phyloP scores from a whole-genome alignment of 768 basidiomycete species.

The Strobilomyces dryophilus region DNA sequence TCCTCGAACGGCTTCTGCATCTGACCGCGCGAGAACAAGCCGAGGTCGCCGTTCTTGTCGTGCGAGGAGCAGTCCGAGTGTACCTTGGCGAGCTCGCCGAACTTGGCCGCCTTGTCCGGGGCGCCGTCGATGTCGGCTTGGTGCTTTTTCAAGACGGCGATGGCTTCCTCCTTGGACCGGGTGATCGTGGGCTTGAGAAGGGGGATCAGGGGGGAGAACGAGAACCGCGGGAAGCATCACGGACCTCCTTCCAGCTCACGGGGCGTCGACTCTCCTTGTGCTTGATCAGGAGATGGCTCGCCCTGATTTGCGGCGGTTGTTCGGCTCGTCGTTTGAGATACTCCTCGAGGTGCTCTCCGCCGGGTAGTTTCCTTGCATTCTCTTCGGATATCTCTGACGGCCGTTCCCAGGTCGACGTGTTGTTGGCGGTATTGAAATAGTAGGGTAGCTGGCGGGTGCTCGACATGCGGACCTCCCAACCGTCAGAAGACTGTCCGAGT shows the following conservation, averaged over 20 bases:
- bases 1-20: conserved; percentile 99
- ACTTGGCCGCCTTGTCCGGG: conserved; percentile 47
- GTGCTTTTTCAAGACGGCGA: conserved; percentile 65
- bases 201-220: neutral
- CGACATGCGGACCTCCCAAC: conserved; percentile 89
- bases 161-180: conserved; percentile 85
- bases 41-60: conserved; percentile 78
- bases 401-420: conserved; percentile 75
- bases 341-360: conserved; percentile 49
- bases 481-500: conserved; percentile 17
- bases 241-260: conserved; percentile 81
- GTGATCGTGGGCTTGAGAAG: conserved; percentile 62
- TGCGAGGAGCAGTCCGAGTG: conserved; percentile 93
- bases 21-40: conserved; percentile 76
- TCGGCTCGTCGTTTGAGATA: neutral
- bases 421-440: conserved; percentile 75
- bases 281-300: conserved; percentile 95
- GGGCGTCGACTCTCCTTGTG: conserved; percentile 76
- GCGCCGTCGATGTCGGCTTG: conserved; percentile 53
- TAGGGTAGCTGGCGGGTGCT: conserved; percentile 75
- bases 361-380: conserved; percentile 59
- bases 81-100: conserved; percentile 66
- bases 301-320: conserved; percentile 65
- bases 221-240: conserved; percentile 18
- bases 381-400: conserved; percentile 51